Conservation (phyloP, 495 filamentous ascomycete genomes). For the Trichoderma gamsii region DNA sequence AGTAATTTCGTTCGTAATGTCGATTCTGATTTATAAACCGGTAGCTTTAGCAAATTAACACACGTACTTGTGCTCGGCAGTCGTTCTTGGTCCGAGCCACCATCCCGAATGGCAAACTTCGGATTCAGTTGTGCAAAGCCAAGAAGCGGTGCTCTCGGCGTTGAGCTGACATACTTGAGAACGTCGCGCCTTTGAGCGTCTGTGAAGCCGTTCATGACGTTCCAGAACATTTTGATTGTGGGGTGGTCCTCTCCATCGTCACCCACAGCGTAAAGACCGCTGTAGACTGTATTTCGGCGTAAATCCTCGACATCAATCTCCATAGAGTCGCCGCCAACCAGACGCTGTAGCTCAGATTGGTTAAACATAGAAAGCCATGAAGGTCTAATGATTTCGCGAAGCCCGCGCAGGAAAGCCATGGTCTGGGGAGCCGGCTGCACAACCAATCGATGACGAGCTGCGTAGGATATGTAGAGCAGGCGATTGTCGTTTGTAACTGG, state of each 20-base stretch:
- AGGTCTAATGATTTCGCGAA: conserved; percentile 83
- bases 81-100: conserved; percentile 68
- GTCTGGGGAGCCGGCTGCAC: conserved; percentile 73
- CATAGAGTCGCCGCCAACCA: conserved; percentile 78
- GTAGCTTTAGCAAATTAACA: conserved; percentile 91
- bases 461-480: conserved; percentile 86
- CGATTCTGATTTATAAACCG: conserved; percentile 62
- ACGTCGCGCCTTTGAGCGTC: conserved; percentile 78
- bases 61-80: conserved; percentile 95
- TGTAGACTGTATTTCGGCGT: conserved; percentile 78
- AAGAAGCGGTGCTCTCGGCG: conserved; percentile 82
- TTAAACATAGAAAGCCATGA: conserved; percentile 98
- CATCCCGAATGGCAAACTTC: conserved; percentile 83
- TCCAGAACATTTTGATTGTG: conserved; percentile 83
- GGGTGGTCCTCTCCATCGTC: conserved; percentile 82
- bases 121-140: conserved; percentile 86
- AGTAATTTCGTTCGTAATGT: conserved; percentile 71
- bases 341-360: conserved; percentile 83
- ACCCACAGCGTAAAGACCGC: conserved; percentile 79
- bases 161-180: conserved; percentile 92
- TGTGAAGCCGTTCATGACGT: conserved; percentile 69
- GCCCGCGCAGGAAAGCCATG: conserved; percentile 75
- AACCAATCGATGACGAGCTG: conserved; percentile 79
- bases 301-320: conserved; percentile 86
- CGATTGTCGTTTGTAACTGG: conserved; percentile 88